Evolutionary conservation across 192 early-diverging fungal genomes (phyloP).

Genomic region (Ambispora gerdemannii): DNA sequence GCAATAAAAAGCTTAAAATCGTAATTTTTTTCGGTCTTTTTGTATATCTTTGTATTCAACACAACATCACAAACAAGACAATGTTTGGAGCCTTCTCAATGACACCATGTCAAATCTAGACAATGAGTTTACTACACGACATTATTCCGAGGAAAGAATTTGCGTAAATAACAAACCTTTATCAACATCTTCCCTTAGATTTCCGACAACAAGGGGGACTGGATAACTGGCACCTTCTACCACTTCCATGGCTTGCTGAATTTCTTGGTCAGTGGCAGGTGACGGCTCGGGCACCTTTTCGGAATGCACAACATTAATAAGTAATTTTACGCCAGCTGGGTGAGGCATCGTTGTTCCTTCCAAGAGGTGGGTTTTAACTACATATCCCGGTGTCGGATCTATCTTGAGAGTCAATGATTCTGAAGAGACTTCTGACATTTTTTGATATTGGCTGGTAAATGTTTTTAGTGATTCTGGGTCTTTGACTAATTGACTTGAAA

Average conservation of each 20-base stretch:
- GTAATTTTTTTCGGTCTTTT: not conserved
- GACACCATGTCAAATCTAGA: no score
- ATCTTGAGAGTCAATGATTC: not conserved
- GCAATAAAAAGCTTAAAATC: not conserved
- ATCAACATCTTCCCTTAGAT: not conserved
- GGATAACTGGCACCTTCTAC: not conserved
- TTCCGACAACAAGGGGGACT: not conserved
- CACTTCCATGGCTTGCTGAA: not conserved
- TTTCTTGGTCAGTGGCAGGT: not conserved
- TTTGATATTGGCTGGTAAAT: not conserved
- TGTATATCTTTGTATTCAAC: not conserved
- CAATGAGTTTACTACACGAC: not conserved
- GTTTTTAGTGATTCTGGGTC: not conserved
- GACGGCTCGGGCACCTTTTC: not conserved
- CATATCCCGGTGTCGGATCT: not conserved
- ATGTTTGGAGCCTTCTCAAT: not conserved
- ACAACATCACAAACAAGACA: not conserved
- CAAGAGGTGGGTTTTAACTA: not conserved
- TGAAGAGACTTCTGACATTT: no score
- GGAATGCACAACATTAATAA: not conserved
- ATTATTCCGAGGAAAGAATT: no score
- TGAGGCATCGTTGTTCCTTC: not conserved
- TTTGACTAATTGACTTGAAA: not conserved
- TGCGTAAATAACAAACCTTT: not conserved
- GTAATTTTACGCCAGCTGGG: not conserved